A percentile compares a stretch with the other conserved stretches of the same genome.
Conservation (phyloP, 331 rosid genomes). For the Phaseolus coccineus region DNA sequence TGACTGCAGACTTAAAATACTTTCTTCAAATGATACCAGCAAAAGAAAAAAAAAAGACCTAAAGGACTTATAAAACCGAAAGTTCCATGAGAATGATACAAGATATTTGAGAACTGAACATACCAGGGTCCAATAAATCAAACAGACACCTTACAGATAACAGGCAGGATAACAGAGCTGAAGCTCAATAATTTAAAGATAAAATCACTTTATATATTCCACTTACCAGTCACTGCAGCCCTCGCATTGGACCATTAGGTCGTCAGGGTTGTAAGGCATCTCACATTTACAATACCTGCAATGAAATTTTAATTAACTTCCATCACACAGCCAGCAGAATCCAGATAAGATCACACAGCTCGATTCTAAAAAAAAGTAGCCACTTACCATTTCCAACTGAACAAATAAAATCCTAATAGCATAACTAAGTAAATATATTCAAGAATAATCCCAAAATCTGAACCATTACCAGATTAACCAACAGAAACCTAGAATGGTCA, state of each 20-base stretch:
- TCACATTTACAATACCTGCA: conserved; percentile 99
- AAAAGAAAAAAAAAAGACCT: conserved; percentile 26
- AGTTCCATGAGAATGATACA: conserved; percentile 31
- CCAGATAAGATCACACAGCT: conserved; percentile 29
- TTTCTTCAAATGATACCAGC: conserved; percentile 39
- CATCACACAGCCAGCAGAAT: conserved; percentile 37
- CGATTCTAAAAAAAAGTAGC: conserved; percentile 30
- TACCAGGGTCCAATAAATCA: conserved; percentile 31
- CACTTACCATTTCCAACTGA: conserved; percentile 31
- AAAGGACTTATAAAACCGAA: conserved; percentile 35
- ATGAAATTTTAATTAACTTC: conserved; percentile 34
- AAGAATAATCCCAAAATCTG: not conserved
- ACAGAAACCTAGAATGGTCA: conserved; percentile 10
- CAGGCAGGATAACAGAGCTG: conserved; percentile 6
- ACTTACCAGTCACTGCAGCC: conserved; percentile 95
- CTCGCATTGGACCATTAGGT: conserved; percentile 97
- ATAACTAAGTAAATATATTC: not conserved
- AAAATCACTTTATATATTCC: conserved; percentile 18
- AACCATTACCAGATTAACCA: conserved; percentile 11
- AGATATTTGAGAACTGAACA: conserved; percentile 30
- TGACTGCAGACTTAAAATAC: conserved; percentile 41
- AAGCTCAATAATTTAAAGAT: conserved; percentile 5
- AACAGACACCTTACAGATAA: conserved; percentile 3
- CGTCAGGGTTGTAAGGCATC: conserved; percentile 99
- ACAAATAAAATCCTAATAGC: conserved; percentile 5